Conservation (phyloP, 345 rosid genomes). For the Triadica sebifera region DNA sequence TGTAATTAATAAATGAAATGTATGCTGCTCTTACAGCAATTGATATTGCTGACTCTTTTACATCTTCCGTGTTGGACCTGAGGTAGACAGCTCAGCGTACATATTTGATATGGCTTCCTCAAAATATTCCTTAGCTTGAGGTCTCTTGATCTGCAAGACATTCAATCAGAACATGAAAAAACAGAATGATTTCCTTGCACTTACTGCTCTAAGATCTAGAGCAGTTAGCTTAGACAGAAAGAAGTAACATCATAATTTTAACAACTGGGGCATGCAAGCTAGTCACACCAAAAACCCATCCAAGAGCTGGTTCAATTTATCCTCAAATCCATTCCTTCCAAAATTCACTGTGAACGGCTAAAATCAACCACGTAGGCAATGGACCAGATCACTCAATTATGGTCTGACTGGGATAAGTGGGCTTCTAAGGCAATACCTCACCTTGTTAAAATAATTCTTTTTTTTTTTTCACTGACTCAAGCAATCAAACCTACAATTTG, state of each 20-base stretch:
- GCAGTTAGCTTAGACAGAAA: background rate
- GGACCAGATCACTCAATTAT: background rate
- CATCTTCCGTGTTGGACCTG: conserved; percentile 17
- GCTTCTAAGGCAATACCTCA: background rate
- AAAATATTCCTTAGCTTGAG: conserved; percentile 72
- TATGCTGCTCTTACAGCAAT: background rate
- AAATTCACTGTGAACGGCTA: background rate
- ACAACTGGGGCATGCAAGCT: background rate
- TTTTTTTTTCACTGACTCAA: background rate
- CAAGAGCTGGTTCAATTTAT: background rate
- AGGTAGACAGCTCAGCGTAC: conserved; percentile 56
- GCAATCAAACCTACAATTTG: background rate
- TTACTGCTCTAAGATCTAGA: background rate
- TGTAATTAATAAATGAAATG: background rate
- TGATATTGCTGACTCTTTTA: background rate
- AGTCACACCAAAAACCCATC: background rate
- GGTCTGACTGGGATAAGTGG: background rate
- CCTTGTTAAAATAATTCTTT: background rate
- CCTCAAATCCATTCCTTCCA: background rate
- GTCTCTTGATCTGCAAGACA: conserved; percentile 71
- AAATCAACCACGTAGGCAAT: background rate
- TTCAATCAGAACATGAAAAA: background rate
- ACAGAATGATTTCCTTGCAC: background rate
- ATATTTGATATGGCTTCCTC: conserved; percentile 61
- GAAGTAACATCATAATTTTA: background rate